These are phyloP conservation scores for Nicotiana rustica DNA, from an alignment of 305 asterid species.

Conservation along the genomic window DNA sequence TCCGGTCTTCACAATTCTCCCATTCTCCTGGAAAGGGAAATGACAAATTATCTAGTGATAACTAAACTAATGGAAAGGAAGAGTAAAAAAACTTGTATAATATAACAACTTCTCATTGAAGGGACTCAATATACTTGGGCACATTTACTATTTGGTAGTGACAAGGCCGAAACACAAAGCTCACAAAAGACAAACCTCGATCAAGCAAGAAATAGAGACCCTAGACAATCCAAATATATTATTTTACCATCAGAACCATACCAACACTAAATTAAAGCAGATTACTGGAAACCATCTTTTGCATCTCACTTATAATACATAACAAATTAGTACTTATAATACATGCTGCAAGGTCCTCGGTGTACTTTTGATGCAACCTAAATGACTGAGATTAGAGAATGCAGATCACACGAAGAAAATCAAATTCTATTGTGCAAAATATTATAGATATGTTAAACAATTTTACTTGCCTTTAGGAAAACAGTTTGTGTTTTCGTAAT, in stretches of 20 bases:
- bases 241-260: neutral
- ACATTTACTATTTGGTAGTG: neutral
- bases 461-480: neutral
- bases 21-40: conserved; percentile 49
- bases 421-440: conserved; percentile 3
- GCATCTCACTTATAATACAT: neutral
- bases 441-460: neutral
- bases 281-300: neutral
- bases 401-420: conserved; percentile 1
- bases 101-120: neutral
- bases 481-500: conserved; percentile 23
- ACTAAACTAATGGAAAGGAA: conserved; percentile 9
- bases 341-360: neutral
- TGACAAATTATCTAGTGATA: neutral
- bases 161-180: neutral
- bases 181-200: neutral
- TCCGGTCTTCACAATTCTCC: conserved; percentile 85
- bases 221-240: neutral
- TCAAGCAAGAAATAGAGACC: conserved; percentile 19
- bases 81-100: neutral
- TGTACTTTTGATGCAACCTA: neutral
- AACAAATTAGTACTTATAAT: neutral
- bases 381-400: neutral
- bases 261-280: conserved; percentile 11
- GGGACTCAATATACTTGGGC: neutral